These are phyloP conservation scores for Rosa multiflora DNA, from an alignment of 306 rosid genomes.

Conservation along the genomic window DNA sequence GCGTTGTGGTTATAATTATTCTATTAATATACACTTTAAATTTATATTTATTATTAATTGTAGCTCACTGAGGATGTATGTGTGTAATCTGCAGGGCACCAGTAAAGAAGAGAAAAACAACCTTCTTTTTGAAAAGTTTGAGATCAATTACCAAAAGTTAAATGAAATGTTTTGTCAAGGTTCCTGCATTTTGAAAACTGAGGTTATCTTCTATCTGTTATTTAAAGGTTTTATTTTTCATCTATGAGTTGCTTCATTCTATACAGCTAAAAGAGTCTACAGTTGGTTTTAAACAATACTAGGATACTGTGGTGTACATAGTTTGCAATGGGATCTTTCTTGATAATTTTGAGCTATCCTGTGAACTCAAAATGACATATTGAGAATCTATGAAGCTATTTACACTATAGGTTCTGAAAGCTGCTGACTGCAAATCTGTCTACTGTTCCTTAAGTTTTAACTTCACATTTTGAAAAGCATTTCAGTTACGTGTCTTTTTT, in stretches of 20 bases:
- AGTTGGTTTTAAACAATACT: not conserved
- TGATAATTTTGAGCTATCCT: not conserved
- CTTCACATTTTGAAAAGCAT: not conserved
- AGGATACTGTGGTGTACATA: not conserved
- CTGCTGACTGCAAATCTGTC: not conserved
- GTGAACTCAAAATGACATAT: not conserved
- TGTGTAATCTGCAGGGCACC: constrained; percentile 40
- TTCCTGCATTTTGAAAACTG: constrained; percentile 59
- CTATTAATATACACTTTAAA: not conserved
- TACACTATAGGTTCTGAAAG: not conserved
- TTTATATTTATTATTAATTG: not conserved
- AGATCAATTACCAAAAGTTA: constrained; percentile 57
- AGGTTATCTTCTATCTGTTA: constrained; percentile 26
- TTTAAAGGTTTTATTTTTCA: not conserved
- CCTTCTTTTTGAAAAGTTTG: constrained; percentile 59
- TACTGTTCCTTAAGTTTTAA: not conserved
- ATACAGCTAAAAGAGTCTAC: not conserved
- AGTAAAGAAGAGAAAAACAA: constrained; percentile 54
- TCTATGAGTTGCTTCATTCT: not conserved
- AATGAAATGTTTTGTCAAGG: constrained; percentile 66
- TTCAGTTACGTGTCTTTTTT: not conserved
- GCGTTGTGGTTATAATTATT: not conserved
- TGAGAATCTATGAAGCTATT: not conserved
- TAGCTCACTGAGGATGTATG: not conserved
- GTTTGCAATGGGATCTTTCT: not conserved